phyloP scores from a whole-genome alignment of 2,329 filamentous ascomycete genomes.

The Calycina herbarum region DNA sequence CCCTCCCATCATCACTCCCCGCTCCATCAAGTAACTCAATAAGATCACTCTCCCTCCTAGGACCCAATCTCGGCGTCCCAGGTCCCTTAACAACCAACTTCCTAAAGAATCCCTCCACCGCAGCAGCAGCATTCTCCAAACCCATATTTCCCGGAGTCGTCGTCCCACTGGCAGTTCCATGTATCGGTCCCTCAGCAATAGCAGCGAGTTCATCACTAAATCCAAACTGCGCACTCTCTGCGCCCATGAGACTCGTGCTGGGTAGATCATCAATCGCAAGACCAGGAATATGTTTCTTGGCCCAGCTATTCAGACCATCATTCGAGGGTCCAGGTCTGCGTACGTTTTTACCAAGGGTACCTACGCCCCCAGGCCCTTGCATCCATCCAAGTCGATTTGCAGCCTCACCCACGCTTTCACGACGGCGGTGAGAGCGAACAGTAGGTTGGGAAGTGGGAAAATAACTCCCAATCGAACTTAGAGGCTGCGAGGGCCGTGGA shows the following conservation, averaged over 20 bases:
- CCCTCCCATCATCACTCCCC: conserved; percentile 53
- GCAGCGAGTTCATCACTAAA: conserved; percentile 41
- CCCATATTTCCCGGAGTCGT: conserved; percentile 49
- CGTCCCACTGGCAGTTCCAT: conserved; percentile 29
- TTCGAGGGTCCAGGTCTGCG: conserved; percentile 77
- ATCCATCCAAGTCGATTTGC: conserved; percentile 60
- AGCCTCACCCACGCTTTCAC: conserved; percentile 39
- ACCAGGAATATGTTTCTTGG: conserved; percentile 78
- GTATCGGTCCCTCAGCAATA: conserved; percentile 45
- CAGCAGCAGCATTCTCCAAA: conserved; percentile 81
- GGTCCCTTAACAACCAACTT: conserved; percentile 71
- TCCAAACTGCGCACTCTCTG: conserved; percentile 59
- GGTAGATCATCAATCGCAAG: conserved; percentile 69
- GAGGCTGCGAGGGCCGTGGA: conserved; percentile 24
- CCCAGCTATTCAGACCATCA: conserved; percentile 81
- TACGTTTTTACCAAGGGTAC: conserved; percentile 71
- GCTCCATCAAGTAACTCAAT: conserved; percentile 70
- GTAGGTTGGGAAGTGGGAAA: conserved; percentile 29
- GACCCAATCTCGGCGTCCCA: conserved; percentile 46
- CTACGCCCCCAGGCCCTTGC: conserved; percentile 83
- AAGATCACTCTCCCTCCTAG: conserved; percentile 55
- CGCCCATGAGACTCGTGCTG: conserved; percentile 64
- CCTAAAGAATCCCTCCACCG: conserved; percentile 87
- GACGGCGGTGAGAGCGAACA: conserved; percentile 26
- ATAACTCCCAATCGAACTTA: conserved; percentile 28